Conservation (phyloP, 257 asterid species). For the Echium plantagineum region DNA sequence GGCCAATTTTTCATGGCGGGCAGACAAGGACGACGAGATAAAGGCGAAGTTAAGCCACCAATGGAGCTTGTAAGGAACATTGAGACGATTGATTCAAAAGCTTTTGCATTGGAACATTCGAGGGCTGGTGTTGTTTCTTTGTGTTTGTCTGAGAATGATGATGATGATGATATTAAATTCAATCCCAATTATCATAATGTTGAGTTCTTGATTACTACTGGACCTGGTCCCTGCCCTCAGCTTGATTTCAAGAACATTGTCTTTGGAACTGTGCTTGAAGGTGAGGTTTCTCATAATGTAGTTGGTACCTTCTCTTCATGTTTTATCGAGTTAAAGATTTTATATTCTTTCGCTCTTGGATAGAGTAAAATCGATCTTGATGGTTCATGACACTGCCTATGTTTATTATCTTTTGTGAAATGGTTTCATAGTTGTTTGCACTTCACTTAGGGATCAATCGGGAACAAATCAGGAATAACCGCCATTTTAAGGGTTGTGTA, state of each 20-base stretch:
- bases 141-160: conserved; percentile 82
- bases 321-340: no score
- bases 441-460: no score
- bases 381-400: no score
- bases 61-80: conserved; percentile 37
- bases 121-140: conserved; percentile 62
- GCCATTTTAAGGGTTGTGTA: no score
- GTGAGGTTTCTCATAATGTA: conserved; percentile 22
- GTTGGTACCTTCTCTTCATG: background rate
- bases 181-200: conserved; percentile 69
- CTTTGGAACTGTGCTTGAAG: conserved; percentile 83
- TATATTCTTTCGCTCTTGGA: background rate
- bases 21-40: conserved; percentile 66
- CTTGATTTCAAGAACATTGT: conserved; percentile 79
- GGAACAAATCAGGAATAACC: no score
- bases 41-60: conserved; percentile 78
- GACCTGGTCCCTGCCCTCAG: conserved; percentile 87
- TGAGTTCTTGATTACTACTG: conserved; percentile 86
- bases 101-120: conserved; percentile 59
- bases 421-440: no score
- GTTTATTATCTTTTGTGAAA: no score
- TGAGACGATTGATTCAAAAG: conserved; percentile 54
- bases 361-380: no score
- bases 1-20: conserved; percentile 80
- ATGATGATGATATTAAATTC: conserved; percentile 63